These are phyloP conservation scores for Candida piceae DNA, from an alignment of 805 yeast genomes.

Conservation along the genomic window DNA sequence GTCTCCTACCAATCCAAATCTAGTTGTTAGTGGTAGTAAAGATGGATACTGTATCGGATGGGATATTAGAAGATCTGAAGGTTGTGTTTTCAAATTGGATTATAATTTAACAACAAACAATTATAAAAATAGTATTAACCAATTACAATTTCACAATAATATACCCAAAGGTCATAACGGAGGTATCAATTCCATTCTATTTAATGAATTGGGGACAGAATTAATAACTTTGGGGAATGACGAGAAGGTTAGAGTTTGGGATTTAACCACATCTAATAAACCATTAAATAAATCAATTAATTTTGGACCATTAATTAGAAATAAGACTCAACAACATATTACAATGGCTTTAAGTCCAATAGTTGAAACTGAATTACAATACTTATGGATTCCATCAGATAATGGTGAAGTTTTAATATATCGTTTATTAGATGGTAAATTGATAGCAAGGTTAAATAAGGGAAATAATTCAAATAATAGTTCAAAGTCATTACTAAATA, in stretches of 20 bases:
- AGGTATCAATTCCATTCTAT: slow-evolving; percentile 71
- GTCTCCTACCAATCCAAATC: slow-evolving; percentile 60
- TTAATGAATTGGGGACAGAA: slow-evolving; percentile 63
- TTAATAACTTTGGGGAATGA: slow-evolving; percentile 72
- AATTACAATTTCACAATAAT: slow-evolving; percentile 18
- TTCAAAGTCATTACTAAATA: slow-evolving; percentile 20
- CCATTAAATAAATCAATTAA: slow-evolving; percentile 57
- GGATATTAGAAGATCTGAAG: slow-evolving; percentile 72
- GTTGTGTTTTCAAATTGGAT: slow-evolving; percentile 62
- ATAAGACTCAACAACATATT: slow-evolving; percentile 52
- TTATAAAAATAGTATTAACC: slow-evolving; percentile 16
- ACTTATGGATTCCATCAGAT: slow-evolving; percentile 68
- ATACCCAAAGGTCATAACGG: slow-evolving; percentile 64
- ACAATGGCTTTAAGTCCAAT: slow-evolving; percentile 50
- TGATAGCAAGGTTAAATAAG: slow-evolving; percentile 51
- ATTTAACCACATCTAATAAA: slow-evolving; percentile 44
- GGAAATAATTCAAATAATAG: slow-evolving; percentile 22
- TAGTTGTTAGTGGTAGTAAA: slow-evolving; percentile 74
- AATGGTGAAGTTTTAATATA: slow-evolving; percentile 64
- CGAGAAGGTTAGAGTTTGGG: slow-evolving; percentile 79
- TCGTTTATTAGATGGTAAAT: slow-evolving; percentile 55
- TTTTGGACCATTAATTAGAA: slow-evolving; percentile 74
- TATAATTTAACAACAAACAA: slow-evolving; percentile 27
- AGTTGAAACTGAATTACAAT: slow-evolving; percentile 50
- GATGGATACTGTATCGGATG: slow-evolving; percentile 79